Base-by-base conservation (phyloP, 164 flowering plant species). In the Sextonia rubra region DNA sequence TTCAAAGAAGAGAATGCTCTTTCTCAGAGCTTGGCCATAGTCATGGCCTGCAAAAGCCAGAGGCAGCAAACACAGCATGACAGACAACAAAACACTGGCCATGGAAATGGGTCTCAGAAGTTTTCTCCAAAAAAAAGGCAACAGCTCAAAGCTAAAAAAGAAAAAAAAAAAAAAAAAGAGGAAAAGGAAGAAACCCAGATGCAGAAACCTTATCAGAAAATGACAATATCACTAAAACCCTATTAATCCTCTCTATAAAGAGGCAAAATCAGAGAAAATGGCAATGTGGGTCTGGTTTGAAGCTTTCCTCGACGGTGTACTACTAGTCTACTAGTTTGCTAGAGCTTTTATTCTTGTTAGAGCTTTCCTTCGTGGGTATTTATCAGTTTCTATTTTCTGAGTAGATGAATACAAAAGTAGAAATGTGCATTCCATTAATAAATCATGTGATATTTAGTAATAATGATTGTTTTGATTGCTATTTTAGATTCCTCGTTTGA, bases 1-100 rank as follows among this genome's bases (percentile, higher is more conserved):
- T 78, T 96, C 99, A 71, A 80, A 96, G 82, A 87, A 96, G 60
- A 96, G 89, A 79, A 96, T 75, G 88, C 95, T 83, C 80, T 96
- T 93, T 56, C 79, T 87, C 62, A 96, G 75, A 70, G 99, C 99
- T 63, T 87, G 82, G 23, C 85, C 87, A 68, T 93, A 93, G 75
- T 92, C 91, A 82, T 94, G 97, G 48, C 91, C 90, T 23, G 86
- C 91, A 23, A 75, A 56, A 75, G 85, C 90, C 52, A 75, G 47
- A n/a, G 92, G 86, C 22, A 81, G 18, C n/a, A 81, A 74, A 15
- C 86, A 64, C 12, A 86, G 80, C 32, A 83, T 20, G 44, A 58
- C 76, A 64, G 68, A 74, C 72, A 85, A 58, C 76, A 86, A 60
- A 79, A 63, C 76, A 73, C 82, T 60, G 77, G 73, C 81, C 79